These are phyloP conservation scores for Populus alba DNA, from an alignment of 345 rosid genomes.

Conservation along the genomic window DNA sequence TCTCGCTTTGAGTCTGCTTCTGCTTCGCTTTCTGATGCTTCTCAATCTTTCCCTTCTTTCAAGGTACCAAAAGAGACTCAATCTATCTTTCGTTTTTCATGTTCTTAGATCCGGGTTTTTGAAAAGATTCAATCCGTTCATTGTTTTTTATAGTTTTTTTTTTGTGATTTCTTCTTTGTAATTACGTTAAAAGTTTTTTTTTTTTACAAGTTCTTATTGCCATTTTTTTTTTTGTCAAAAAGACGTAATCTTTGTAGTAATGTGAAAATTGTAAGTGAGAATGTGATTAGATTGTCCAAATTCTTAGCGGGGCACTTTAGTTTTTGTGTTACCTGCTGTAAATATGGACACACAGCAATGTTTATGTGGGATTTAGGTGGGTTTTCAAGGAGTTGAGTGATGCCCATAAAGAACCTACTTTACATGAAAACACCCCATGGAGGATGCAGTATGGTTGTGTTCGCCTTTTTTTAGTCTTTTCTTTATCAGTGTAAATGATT, in stretches of 20 bases:
- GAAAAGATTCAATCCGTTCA: neutral
- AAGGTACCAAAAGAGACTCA: neutral
- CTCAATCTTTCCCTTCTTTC: conserved; percentile 3
- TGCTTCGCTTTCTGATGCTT: neutral
- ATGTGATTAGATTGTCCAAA: conserved; percentile 19
- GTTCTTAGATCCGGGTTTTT: neutral
- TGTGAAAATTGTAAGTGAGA: neutral
- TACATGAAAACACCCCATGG: neutral
- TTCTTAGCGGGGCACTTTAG: conserved; percentile 37
- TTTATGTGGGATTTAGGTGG: conserved; percentile 27
- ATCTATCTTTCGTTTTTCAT: neutral
- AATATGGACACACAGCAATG: conserved; percentile 32
- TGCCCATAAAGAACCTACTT: conserved; percentile 31
- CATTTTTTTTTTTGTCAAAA: neutral
- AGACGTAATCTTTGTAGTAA: neutral
- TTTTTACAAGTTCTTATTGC: neutral
- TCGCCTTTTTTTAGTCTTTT: too few relatives aligned
- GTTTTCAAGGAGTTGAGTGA: conserved; percentile 16
- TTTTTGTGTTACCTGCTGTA: conserved; percentile 30
- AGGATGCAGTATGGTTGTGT: neutral
- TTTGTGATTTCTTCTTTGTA: neutral
- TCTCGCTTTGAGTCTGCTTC: conserved; percentile 20
- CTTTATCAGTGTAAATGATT: too few relatives aligned
- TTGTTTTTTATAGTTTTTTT: neutral
- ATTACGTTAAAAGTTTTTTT: neutral